Percentiles rank a stretch among this genome's conserved stretches.
Evolutionary conservation across 768 basidiomycete genomes (phyloP).

Genomic region (Leccinum obscurum): DNA sequence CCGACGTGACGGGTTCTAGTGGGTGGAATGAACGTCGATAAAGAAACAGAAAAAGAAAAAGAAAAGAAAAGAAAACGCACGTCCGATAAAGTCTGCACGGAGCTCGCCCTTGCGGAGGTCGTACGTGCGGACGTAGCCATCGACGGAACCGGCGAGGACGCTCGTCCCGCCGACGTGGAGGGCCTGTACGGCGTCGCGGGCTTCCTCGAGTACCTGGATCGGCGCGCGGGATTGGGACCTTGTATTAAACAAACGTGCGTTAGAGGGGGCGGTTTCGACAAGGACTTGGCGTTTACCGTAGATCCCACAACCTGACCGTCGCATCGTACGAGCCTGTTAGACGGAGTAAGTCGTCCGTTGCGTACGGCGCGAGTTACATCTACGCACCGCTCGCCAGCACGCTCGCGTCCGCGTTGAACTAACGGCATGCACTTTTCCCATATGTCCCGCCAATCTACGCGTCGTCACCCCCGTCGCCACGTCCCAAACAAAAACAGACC

Average conservation of each 20-base stretch:
- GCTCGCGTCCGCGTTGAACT: slow-evolving; percentile 85
- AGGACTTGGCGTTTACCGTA: slow-evolving; percentile 49
- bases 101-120: slow-evolving; percentile 93
- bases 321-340: slow-evolving; percentile 85
- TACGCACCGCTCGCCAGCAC: slow-evolving; percentile 81
- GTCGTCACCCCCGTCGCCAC: slow-evolving; percentile 85
- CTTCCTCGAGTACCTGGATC: slow-evolving; percentile 89
- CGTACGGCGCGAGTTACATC: no score
- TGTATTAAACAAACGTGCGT: neutral
- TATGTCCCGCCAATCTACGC: slow-evolving; percentile 82
- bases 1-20: slow-evolving; percentile 82
- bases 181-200: slow-evolving; percentile 83
- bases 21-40: neutral
- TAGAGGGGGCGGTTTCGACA: neutral
- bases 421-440: slow-evolving; percentile 87
- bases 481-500: slow-evolving; percentile 94
- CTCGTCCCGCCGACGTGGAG: slow-evolving; percentile 65
- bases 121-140: slow-evolving; percentile 90
- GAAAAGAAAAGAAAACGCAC: slow-evolving; percentile 48
- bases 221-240: slow-evolving; percentile 79
- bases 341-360: neutral
- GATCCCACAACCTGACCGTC: slow-evolving; percentile 89
- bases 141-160: slow-evolving; percentile 83
- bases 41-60: neutral
- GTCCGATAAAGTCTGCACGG: slow-evolving; percentile 85